phyloP scores from a whole-genome alignment of 345 rosid genomes.

The Mallotus nudiflorus region DNA sequence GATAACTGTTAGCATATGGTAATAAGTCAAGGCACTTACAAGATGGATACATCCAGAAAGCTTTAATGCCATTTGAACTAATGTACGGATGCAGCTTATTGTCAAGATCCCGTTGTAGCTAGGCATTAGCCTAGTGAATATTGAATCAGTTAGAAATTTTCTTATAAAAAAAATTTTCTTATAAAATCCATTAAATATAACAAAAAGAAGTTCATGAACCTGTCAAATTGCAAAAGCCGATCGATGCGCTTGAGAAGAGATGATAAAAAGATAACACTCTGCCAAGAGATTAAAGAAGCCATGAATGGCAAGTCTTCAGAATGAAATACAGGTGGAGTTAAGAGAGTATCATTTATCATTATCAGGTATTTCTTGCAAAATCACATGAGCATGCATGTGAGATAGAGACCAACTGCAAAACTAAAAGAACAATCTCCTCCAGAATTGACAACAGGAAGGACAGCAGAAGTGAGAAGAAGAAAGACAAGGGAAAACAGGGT shows the following conservation, averaged over 20 bases:
- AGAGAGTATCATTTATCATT: background rate
- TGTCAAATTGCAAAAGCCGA: constrained; percentile 90
- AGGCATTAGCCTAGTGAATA: constrained; percentile 74
- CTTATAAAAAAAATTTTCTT: too few species aligned
- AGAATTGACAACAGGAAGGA: background rate
- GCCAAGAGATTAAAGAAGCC: constrained; percentile 37
- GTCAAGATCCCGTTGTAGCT: constrained; percentile 95
- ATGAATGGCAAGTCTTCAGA: constrained; percentile 14
- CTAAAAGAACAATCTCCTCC: too few species aligned
- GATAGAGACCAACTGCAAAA: too few species aligned
- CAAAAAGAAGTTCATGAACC: constrained; percentile 43
- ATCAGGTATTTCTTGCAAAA: background rate
- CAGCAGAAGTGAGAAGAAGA: background rate
- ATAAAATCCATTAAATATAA: constrained; percentile 8
- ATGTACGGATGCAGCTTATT: constrained; percentile 83
- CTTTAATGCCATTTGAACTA: constrained; percentile 81
- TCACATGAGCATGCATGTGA: background rate
- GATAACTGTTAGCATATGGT: constrained; percentile 2
- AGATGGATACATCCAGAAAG: constrained; percentile 75
- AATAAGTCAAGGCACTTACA: constrained; percentile 43
- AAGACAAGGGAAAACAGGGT: background rate
- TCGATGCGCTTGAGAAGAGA: constrained; percentile 97
- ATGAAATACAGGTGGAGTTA: background rate
- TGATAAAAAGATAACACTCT: constrained; percentile 72
- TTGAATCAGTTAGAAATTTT: constrained; percentile 12